These are phyloP conservation scores for Sporodiniella umbellata DNA, from an alignment of 371 early-diverging fungal species.

Conservation along the genomic window DNA sequence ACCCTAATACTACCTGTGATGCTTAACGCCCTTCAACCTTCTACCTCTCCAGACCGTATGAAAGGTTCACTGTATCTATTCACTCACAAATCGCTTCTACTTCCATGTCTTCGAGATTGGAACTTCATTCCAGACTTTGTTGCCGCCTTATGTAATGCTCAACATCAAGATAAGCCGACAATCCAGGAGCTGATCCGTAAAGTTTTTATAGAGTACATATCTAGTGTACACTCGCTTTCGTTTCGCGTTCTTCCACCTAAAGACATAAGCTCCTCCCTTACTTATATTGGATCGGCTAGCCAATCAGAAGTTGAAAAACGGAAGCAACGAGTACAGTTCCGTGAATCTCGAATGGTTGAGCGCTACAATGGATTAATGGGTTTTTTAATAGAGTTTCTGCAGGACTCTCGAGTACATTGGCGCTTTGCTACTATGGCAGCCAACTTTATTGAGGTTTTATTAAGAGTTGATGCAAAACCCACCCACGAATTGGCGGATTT, in stretches of 20 bases:
- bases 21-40: slow-evolving; percentile 51
- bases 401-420: slow-evolving; percentile 72
- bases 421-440: slow-evolving; percentile 76
- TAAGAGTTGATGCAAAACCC: slow-evolving; percentile 55
- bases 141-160: slow-evolving; percentile 60
- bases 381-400: slow-evolving; percentile 41
- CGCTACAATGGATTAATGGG: slow-evolving; percentile 27
- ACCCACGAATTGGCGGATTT: slow-evolving; percentile 53
- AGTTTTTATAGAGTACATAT: slow-evolving; percentile 58
- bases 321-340: slow-evolving; percentile 20
- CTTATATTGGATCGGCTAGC: slow-evolving; percentile 3
- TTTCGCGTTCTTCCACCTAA: slow-evolving; percentile 32
- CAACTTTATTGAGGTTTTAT: slow-evolving; percentile 67
- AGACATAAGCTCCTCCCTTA: slow-evolving; percentile 17
- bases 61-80: slow-evolving; percentile 79
- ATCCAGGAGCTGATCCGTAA: slow-evolving; percentile 73
- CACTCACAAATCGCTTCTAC: slow-evolving; percentile 43
- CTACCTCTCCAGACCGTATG: slow-evolving; percentile 57
- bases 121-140: slow-evolving; percentile 58
- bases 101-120: slow-evolving; percentile 68
- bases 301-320: slow-evolving; percentile 4
- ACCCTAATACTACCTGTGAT: slow-evolving; percentile 53
- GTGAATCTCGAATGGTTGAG: slow-evolving; percentile 15
- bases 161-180: slow-evolving; percentile 78
- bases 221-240: slow-evolving; percentile 41